Evolutionary conservation across 495 filamentous ascomycete species (phyloP), one percentile per base, ranked within the genome.

Genomic region (Xylaria intraflava): DNA sequence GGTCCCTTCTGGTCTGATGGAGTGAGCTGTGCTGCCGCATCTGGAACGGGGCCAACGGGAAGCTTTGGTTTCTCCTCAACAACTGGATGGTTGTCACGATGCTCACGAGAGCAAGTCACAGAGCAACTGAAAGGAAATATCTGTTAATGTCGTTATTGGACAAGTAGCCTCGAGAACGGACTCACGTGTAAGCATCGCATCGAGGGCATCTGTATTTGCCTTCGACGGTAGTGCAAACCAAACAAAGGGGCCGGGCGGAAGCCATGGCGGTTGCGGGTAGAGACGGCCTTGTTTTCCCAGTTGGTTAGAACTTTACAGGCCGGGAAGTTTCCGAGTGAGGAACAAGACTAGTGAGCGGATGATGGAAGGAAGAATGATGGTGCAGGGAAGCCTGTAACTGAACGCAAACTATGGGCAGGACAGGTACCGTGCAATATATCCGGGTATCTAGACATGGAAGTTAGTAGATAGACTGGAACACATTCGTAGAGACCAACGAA

Each of bases 141-240:
- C 36, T 55, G 14, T 56, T 47, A 55, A 49, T 5, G 8, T 14
- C 29, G 47, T 11, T 22, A 1, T 8, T 20, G n/a, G 19, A 9
- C 9, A 33, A 3, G 10, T 31, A 1, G 3, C 12, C 0, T 56
- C 16, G 19, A 7, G n/a, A 22, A n/a, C 14, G 33, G 20, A 65
- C 70, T 60, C 72, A 86, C 82, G 81, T 82, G 67, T 76, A 76
- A 8, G 79, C 50, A 29, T 62, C 70, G 59, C 83, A 86, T 22
- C 65, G 75, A n/a, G 76, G 74, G 63, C 83, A 86, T 46, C 79
- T 82, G 55, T 85, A 85, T 65, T 80, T 84, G 40, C 71, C 75
- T 20, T 72, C 69, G 45, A 77, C 72, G 43, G 62, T 62, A 41
- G 74, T 66, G 66, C 83, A 86, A 16, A 83, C 73, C 49, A 76